Evolutionary conservation across 257 asterid genomes (phyloP).

Genomic region (Primulina eburnea): DNA sequence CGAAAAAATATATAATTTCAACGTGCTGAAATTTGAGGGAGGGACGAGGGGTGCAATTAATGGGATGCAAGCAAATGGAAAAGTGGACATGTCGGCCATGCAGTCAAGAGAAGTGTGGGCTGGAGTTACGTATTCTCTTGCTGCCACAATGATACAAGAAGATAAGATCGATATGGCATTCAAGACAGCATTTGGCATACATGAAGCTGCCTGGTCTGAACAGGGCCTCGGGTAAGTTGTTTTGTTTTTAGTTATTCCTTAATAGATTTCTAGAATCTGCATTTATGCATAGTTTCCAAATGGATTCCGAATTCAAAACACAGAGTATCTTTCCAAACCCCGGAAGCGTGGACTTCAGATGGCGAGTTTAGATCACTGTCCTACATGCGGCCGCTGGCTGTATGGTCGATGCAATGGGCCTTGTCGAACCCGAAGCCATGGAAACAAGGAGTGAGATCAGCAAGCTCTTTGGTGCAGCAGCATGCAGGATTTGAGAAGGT

Average conservation of each 20-base stretch:
- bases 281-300: neutral
- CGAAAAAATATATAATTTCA: slow-evolving; percentile 49
- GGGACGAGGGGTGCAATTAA: slow-evolving; percentile 69
- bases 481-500: slow-evolving; percentile 40
- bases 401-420: slow-evolving; percentile 62
- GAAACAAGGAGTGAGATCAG: slow-evolving; percentile 11
- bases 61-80: slow-evolving; percentile 69
- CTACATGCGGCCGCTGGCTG: slow-evolving; percentile 50
- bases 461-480: slow-evolving; percentile 14
- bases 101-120: slow-evolving; percentile 79
- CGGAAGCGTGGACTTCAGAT: slow-evolving; percentile 44
- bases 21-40: slow-evolving; percentile 57
- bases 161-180: slow-evolving; percentile 56
- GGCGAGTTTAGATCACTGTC: slow-evolving; percentile 42
- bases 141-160: slow-evolving; percentile 73
- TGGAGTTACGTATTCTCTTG: slow-evolving; percentile 72
- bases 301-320: neutral
- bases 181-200: slow-evolving; percentile 58
- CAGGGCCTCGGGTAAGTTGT: slow-evolving; percentile 32
- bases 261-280: neutral
- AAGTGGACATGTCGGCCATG: slow-evolving; percentile 54
- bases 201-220: slow-evolving; percentile 49
- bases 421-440: slow-evolving; percentile 26
- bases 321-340: slow-evolving; percentile 47
- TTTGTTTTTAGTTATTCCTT: neutral